Conservation (phyloP, 371 early-diverging fungal species). For the Mucor circinelloides region DNA sequence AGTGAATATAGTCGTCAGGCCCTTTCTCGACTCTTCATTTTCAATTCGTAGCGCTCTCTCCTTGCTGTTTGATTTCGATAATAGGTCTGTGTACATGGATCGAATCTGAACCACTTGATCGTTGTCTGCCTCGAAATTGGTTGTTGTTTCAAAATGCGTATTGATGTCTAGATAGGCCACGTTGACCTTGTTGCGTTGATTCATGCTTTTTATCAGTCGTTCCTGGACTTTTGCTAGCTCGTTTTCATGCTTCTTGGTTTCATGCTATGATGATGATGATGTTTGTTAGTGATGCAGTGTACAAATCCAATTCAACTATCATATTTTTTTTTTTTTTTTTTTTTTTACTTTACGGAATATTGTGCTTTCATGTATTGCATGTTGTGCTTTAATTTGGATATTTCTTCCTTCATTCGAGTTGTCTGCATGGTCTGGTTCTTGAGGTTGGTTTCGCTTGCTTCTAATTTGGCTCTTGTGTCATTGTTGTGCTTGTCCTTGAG, state of each 20-base stretch:
- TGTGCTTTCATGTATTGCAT: constrained; percentile 51
- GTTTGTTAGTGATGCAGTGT: background rate
- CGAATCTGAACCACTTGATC: constrained; percentile 28
- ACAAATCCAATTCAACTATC: too few relatives aligned
- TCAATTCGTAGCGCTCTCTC: constrained; percentile 32
- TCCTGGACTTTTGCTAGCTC: constrained; percentile 44
- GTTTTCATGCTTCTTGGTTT: constrained; percentile 43
- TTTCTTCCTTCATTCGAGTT: constrained; percentile 38
- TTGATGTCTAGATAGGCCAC: constrained; percentile 29
- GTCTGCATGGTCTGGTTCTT: constrained; percentile 24
- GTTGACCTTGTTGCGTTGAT: constrained; percentile 31
- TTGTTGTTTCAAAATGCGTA: constrained; percentile 22
- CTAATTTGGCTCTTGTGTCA: constrained; percentile 18
- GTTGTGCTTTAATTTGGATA: constrained; percentile 43
- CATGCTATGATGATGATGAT: constrained; percentile 28
- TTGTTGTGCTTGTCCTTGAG: background rate
- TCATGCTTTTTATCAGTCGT: constrained; percentile 42
- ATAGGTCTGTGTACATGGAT: constrained; percentile 28
- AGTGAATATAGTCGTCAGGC: constrained; percentile 30
- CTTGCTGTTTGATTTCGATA: constrained; percentile 29
- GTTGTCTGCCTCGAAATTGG: constrained; percentile 7
- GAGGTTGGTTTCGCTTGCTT: constrained; percentile 11
- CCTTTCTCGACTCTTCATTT: constrained; percentile 26
- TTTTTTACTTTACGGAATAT: constrained; percentile 37
- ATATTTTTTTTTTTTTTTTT: too few relatives aligned